phyloP scores from a whole-genome alignment of 257 asterid genomes.

The Linderniella brevidens region DNA sequence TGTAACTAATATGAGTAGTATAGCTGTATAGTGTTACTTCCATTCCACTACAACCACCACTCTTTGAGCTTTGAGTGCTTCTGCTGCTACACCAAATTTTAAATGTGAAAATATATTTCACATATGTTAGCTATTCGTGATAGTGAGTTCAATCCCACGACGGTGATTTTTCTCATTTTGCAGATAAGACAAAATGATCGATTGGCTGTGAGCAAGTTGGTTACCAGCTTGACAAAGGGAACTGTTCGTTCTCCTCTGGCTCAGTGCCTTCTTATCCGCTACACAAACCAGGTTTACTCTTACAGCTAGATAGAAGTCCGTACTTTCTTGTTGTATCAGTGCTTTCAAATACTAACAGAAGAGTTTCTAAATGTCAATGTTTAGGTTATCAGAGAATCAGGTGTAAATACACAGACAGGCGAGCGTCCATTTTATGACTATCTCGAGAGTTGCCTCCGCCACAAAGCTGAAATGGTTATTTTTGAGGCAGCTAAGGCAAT shows the following conservation, averaged over 20 bases:
- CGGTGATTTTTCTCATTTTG: conserved; percentile 13
- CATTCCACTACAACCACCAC: no score
- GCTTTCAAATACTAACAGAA: not conserved
- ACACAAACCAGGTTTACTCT: conserved; percentile 46
- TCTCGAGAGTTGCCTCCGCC: conserved; percentile 75
- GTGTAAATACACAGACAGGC: conserved; percentile 41
- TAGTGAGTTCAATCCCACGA: no score
- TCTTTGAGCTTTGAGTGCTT: no score
- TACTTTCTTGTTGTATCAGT: not conserved
- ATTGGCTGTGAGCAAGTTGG: conserved; percentile 77
- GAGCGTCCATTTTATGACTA: conserved; percentile 78
- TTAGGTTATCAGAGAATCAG: conserved; percentile 67
- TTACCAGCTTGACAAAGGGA: conserved; percentile 69
- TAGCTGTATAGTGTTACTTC: no score
- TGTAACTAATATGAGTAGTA: not conserved
- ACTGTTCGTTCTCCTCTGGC: conserved; percentile 76
- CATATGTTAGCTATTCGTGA: conserved; percentile 9
- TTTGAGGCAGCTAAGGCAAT: conserved; percentile 89
- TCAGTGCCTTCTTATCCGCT: conserved; percentile 80
- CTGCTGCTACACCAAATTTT: no score
- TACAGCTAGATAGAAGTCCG: conserved; percentile 5
- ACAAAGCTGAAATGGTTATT: conserved; percentile 79
- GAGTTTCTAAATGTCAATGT: conserved; percentile 6
- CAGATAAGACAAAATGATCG: conserved; percentile 85
- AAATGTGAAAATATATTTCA: conserved; percentile 1